Percentiles rank a stretch among this genome's conserved stretches.
phyloP scores from a whole-genome alignment of 371 early-diverging fungal genomes.

The Smittium culicis region DNA sequence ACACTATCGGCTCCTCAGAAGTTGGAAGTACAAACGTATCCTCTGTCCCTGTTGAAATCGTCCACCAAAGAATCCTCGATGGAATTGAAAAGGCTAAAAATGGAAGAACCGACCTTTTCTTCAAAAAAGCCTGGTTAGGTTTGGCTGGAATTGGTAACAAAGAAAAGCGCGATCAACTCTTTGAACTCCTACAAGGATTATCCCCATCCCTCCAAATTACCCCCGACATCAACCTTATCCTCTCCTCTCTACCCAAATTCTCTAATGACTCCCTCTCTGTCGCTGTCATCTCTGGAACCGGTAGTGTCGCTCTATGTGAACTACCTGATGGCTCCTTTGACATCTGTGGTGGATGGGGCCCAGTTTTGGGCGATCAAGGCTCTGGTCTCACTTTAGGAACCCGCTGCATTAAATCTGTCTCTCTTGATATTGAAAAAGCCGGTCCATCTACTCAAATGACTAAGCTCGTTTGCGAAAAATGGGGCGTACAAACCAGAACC shows the following conservation, averaged over 20 bases:
- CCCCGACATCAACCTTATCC: slow-evolving; percentile 13
- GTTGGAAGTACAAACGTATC: slow-evolving; percentile 15
- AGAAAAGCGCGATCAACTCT: neutral
- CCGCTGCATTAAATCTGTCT: slow-evolving; percentile 4
- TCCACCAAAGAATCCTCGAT: slow-evolving; percentile 12
- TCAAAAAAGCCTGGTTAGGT: slow-evolving; percentile 13
- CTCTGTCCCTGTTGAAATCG: slow-evolving; percentile 14
- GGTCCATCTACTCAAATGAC: neutral
- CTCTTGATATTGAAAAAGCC: slow-evolving; percentile 5
- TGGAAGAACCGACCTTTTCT: slow-evolving; percentile 11
- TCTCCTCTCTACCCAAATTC: slow-evolving; percentile 8
- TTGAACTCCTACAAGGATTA: neutral
- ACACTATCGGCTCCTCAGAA: slow-evolving; percentile 5
- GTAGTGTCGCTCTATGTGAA: slow-evolving; percentile 10
- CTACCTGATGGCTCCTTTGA: slow-evolving; percentile 8
- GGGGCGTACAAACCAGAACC: slow-evolving; percentile 7
- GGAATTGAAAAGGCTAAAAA: slow-evolving; percentile 11
- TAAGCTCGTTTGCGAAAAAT: neutral
- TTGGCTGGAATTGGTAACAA: slow-evolving; percentile 8
- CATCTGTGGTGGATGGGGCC: slow-evolving; percentile 18
- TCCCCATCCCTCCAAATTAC: slow-evolving; percentile 10
- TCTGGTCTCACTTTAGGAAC: slow-evolving; percentile 21
- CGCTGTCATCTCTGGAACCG: slow-evolving; percentile 15
- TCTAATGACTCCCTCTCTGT: slow-evolving; percentile 7
- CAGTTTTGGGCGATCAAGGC: slow-evolving; percentile 25